Evolutionary conservation across 257 asterid genomes (phyloP).

Genomic region (Nicotiana attenuata): DNA sequence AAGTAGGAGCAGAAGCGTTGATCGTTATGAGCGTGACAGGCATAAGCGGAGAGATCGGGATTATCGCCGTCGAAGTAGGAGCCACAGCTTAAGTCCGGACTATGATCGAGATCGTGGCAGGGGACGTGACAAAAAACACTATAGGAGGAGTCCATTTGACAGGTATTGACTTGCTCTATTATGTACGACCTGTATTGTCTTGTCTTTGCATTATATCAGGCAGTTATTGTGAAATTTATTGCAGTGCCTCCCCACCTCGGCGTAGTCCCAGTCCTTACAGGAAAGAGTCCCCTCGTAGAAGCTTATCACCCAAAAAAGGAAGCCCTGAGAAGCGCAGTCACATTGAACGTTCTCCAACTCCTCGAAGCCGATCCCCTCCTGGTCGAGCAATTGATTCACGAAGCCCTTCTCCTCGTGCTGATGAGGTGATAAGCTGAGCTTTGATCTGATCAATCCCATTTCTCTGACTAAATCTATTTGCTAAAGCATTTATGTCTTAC

Average conservation of each 20-base stretch:
- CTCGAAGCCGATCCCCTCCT: conserved; percentile 10
- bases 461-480: background rate
- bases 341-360: conserved; percentile 16
- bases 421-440: background rate
- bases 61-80: conserved; percentile 24
- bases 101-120: conserved; percentile 18
- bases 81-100: conserved; percentile 29
- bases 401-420: conserved; percentile 16
- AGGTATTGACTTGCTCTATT: conserved; percentile 18
- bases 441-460: background rate
- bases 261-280: conserved; percentile 18
- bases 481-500: background rate
- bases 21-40: conserved; percentile 24
- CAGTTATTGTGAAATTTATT: background rate
- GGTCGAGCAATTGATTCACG: conserved; percentile 2
- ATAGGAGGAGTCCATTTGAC: conserved; percentile 15
- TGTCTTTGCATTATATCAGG: background rate
- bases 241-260: conserved; percentile 20
- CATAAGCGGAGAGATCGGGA: conserved; percentile 19
- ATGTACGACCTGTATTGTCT: background rate
- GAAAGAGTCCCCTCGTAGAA: conserved; percentile 20
- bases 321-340: conserved; percentile 14
- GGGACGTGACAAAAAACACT: conserved; percentile 15
- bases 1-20: conserved; percentile 30
- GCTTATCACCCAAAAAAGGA: conserved; percentile 19